These are phyloP conservation scores for Elsinoe australis DNA, from an alignment of 2,329 filamentous ascomycete genomes.

Conservation along the genomic window DNA sequence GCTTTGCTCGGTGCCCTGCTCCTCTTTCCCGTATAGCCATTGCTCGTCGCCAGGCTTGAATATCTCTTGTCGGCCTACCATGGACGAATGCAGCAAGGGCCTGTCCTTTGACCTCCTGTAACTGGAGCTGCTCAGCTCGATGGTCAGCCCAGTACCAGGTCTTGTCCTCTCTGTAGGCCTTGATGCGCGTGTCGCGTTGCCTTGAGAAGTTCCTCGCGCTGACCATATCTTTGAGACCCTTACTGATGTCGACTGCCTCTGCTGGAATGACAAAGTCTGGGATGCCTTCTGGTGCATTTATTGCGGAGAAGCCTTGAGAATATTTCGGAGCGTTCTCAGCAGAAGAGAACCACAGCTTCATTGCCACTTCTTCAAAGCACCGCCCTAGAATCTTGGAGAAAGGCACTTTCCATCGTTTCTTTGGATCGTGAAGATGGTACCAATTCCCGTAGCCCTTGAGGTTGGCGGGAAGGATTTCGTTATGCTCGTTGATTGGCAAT, in stretches of 20 bases:
- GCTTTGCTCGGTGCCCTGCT: conserved; percentile 18
- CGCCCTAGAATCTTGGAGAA: conserved; percentile 48
- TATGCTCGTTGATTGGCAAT: conserved; percentile 22
- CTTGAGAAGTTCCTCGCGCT: conserved; percentile 43
- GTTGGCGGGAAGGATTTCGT: conserved; percentile 33
- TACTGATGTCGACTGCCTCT: conserved; percentile 27
- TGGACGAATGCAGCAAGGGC: conserved; percentile 30
- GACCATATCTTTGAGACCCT: conserved; percentile 41
- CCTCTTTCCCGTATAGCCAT: conserved; percentile 37
- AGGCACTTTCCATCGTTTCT: conserved; percentile 38
- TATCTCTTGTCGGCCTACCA: conserved; percentile 39
- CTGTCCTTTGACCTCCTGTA: conserved; percentile 48
- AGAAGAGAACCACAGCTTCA: conserved; percentile 39
- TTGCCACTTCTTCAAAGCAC: conserved; percentile 45
- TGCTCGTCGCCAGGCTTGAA: conserved; percentile 41
- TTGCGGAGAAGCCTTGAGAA: background rate
- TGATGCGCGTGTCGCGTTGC: conserved; percentile 43
- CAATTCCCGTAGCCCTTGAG: conserved; percentile 44
- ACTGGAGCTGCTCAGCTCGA: conserved; percentile 48
- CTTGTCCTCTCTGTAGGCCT: conserved; percentile 26
- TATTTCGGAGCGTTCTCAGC: background rate
- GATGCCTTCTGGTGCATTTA: background rate
- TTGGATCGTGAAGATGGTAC: conserved; percentile 43
- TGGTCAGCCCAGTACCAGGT: conserved; percentile 53
- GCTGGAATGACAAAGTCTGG: conserved; percentile 1